These are phyloP conservation scores for Anacardium occidentale DNA, from an alignment of 345 rosid species.

Conservation along the genomic window DNA sequence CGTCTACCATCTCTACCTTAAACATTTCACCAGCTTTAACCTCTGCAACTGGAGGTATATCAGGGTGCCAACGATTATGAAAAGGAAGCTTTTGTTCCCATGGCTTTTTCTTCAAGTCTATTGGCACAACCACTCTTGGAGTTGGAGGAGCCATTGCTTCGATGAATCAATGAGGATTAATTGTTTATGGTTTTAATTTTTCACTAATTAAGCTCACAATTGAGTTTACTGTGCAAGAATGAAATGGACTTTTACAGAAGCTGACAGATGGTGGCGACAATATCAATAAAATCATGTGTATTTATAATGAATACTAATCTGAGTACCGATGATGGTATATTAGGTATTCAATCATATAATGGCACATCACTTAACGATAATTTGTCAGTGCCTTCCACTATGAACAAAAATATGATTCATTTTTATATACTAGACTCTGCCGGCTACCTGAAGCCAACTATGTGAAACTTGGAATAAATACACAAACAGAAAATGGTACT, in stretches of 20 bases:
- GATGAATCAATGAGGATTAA: slow-evolving; percentile 1
- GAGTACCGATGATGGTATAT: no score
- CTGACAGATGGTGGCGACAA: slow-evolving; percentile 19
- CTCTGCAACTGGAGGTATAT: slow-evolving; percentile 51
- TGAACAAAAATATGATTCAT: slow-evolving; percentile 12
- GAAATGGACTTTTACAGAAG: neutral
- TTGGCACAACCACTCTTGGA: slow-evolving; percentile 50
- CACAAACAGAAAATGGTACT: no score
- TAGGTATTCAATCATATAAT: no score
- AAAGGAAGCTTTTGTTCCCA: slow-evolving; percentile 60
- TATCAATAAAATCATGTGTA: neutral
- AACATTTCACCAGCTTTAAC: slow-evolving; percentile 52
- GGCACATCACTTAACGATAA: no score
- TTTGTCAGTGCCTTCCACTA: neutral
- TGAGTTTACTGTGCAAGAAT: neutral
- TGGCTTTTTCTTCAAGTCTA: slow-evolving; percentile 71
- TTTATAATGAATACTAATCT: no score
- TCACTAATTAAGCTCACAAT: slow-evolving; percentile 9
- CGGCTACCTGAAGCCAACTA: neutral
- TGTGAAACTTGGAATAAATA: no score
- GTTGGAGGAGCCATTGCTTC: slow-evolving; percentile 54
- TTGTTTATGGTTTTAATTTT: neutral
- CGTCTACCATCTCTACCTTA: slow-evolving; percentile 65
- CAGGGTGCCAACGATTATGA: slow-evolving; percentile 83
- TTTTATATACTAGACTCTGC: neutral